Base-by-base conservation (phyloP, 2,329 filamentous ascomycete genomes). In the Neoascochyta sp. region DNA sequence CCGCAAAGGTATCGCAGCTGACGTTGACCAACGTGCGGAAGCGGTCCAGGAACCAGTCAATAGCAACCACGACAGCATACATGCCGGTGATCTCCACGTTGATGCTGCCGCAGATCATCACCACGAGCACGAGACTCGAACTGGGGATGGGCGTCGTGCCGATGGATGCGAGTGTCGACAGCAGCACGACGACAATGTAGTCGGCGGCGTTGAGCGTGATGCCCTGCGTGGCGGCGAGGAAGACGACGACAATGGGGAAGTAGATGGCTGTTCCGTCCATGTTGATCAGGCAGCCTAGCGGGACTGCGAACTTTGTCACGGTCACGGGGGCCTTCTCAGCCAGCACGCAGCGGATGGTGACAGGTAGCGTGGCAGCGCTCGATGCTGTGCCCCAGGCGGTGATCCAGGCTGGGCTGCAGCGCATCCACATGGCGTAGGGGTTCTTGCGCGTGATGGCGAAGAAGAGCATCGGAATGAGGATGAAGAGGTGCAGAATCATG, bases 1-100 rank as follows among this genome's bases (percentile, higher is more conserved):
- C 66, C 1, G 66, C 69, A 33, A 66, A 74, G 1, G 72, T 38
- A 47, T 75, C 72, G n/a, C 69, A 68, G 19, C 62, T 67, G 23
- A 75, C 71, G 37, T 75, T 75, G 31, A 68, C 47, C 3, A 67
- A 64, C 0, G 72, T 75, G 9, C 73, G 62, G 64, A 75, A 75
- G 16, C 72, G 68, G 52, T 75, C 73, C n/a, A 74, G 58, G 50
- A 75, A 68, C 72, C 71, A 75, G 40, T 74, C 71, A 24, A 75
- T 74, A 14, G 70, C 71, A 3, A 74, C 65, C 9, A 75, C 68
- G 22, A 75, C 69, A 13, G 66, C 71, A 40, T 69, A 74, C 69
- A 73, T 73, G 11, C 61, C 65, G 0, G 67, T 73, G 18, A 72
- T 50, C 1, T 63, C 60, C 1, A 74, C 62, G 9, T 65, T 60